Percentiles rank a stretch among this genome's conserved stretches.
phyloP scores from a whole-genome alignment of 2,329 filamentous ascomycete species.

The Cercospora nicotianae region DNA sequence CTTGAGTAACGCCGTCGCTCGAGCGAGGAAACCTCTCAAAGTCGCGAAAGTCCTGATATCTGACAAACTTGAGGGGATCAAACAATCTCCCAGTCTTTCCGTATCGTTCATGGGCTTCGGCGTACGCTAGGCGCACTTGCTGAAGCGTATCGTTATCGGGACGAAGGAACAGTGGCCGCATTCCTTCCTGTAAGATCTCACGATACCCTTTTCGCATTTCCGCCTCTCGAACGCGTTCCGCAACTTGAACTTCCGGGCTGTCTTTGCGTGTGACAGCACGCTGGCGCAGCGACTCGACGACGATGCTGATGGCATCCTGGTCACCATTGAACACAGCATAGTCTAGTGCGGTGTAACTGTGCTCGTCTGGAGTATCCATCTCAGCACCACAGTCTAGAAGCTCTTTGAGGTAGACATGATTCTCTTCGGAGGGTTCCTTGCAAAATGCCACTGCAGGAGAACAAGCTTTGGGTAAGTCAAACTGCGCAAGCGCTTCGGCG shows the following conservation, averaged over 20 bases:
- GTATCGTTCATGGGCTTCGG: not conserved
- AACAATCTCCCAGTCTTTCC: not conserved
- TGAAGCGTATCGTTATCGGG: not conserved
- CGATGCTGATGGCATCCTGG: not conserved
- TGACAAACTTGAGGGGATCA: not conserved
- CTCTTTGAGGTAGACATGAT: conserved; percentile 39
- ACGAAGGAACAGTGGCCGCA: not conserved
- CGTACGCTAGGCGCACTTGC: not conserved
- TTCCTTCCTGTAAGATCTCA: not conserved
- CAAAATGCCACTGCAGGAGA: conserved; percentile 42
- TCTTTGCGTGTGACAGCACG: not conserved
- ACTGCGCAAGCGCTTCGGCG: conserved; percentile 28
- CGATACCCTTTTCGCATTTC: not conserved
- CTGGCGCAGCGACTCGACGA: not conserved
- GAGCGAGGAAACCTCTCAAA: not conserved
- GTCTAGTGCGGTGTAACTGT: conserved; percentile 43
- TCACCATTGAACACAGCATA: conserved; percentile 38
- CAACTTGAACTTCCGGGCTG: not conserved
- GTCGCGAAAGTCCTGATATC: not conserved
- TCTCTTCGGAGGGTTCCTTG: conserved; percentile 44
- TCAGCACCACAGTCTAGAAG: conserved; percentile 40
- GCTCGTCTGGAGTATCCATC: conserved; percentile 37
- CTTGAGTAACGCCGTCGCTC: not conserved
- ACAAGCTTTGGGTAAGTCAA: conserved; percentile 34
- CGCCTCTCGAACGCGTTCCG: not conserved